Evolutionary conservation across 345 rosid genomes (phyloP), one percentile per base, ranked within the genome.

Genomic region (Linum trigynum): DNA sequence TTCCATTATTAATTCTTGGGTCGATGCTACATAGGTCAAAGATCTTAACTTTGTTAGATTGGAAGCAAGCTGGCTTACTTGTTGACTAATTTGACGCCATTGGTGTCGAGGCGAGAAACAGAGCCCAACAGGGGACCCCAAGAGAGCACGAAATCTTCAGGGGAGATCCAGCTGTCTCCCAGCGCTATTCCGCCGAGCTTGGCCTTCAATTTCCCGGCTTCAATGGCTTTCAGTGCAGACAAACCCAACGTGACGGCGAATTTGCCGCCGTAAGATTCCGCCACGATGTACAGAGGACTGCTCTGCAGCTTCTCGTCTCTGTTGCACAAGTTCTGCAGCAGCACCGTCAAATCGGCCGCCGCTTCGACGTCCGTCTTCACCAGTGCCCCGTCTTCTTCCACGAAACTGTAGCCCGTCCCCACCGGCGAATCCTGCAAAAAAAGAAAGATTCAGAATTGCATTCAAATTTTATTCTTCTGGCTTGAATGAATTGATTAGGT

Each of bases 191-290:
- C 98, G 73, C 97, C 98, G 16, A 92, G 87, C 62, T 73, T 84
- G 65, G 84, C 78, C 65, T 85, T 85, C 65, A 89, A 68, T 12
- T 79, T 80, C 1, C 91, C 85, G 35, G 88, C 69, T 62, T 80
- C 77, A 50, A 92, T 84, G 57, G 97, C 83, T 61, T 80, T 62
- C 0, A 78, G 62, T 67, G 82, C 79, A 3, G 96, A 80, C 64
- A 90, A 70, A 69, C 86, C 97, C 3, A 86, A 82, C 53, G 91
- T 86, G 66, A 78, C 96, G 4, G 94, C 98, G 9, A 81, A 83
- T 77, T 86, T 90, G 9, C 98, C 98, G 38, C 98, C 98, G 60
- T 92, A 92, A 48, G 98, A 92, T 75, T 92, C 97, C 41, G 90
- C 98, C 35, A 92, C 87, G 59, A 87, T 77, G 69, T 71, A 85